Base-by-base conservation (phyloP, 176 grass and related monocot genomes). In the Phoenix dactylifera region DNA sequence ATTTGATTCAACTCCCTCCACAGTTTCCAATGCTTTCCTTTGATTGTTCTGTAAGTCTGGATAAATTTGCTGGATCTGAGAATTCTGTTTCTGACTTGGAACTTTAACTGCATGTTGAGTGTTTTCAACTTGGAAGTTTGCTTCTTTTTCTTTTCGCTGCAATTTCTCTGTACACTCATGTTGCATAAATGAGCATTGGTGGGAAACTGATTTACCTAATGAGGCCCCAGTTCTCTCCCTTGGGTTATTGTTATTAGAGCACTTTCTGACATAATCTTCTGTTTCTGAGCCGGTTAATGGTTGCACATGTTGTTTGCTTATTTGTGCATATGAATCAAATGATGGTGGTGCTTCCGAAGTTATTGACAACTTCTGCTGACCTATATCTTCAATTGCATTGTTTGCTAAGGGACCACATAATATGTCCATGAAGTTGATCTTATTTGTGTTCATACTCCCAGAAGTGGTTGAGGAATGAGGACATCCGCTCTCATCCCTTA, bases 401-500 rank as follows among this genome's bases (percentile, higher is more conserved):
- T 57, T 60, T 59, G 55, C 26, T 35, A 65, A 24, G 44, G 18
- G 17, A 51, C 29, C 53, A 35, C 22, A 32, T 22, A 59, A 44
- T 9, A 30, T 29, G 62, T 77, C 74, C 64, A 59, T 71, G 56
- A 75, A 26, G 59, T 71, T 67, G 30, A 69, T 72, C 57, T 64
- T 74, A 73, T 72, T 76, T 48, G 49, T 39, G 17, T 68, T 62
- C 4, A 26, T 58, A 16, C 25, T 57, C 60, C 26, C n/a, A 83
- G 83, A 66, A 75, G 54, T 49, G 81, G 52, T 22, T 62, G 51
- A 69, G 63, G 60, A 25, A 50, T 49, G 49, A 72, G 17, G 67
- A 65, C 64, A 54, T 56, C 49, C 49, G 30, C 39, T 35, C 39
- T 79, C 61, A 29, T 55, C 54, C 59, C 29, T 59, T 74, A 10